Base-by-base conservation (phyloP, 73 alveolate species). In the Symbiodinium natans region DNA sequence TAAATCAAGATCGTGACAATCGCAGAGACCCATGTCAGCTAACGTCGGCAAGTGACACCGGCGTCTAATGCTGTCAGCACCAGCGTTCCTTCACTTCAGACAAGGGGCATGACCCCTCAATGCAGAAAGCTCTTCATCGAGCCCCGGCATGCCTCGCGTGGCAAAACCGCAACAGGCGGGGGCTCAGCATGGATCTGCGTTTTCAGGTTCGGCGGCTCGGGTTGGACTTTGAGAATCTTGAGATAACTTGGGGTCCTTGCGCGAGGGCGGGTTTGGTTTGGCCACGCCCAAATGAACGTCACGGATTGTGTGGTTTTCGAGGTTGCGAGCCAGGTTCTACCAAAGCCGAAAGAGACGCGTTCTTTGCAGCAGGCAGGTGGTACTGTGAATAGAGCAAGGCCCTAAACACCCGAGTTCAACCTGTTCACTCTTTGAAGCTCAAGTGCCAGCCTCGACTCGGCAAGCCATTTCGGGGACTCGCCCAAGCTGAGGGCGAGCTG, bases 401-500 rank as follows among this genome's bases (percentile, higher is more conserved):
- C 36, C 38, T 21, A 27, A 31, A 31, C 40, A 21, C 25, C 9
- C 13, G 34, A 21, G 25, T 21, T 13, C 36, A 1, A 2, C 0
- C 31, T 63, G 15, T n/a, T n/a, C n/a, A n/a, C n/a, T n/a, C n/a
- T n/a, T n/a, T n/a, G 25, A 21, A 63, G 31, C 34, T 34, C 9
- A 34, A 25, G 39, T 11, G 77, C 34, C 34, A 3, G 80, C 80
- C 80, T 25, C 80, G 19, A 13, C 38, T 29, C 80, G 80, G 80
- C 36, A 36, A 31, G 13, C 36, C 80, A 36, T 17, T 19, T n/a
- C 38, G 80, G 29, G 38, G 31, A 36, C 38, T 29, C 9, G 80
- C 80, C 80, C 80, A 63, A 27, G 80, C 80, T 17, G 80, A 63
- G 40, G 80, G 80, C 29, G 80, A 63, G 80, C 80, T 63, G 36